A percentile compares a stretch with the other conserved stretches of the same genome.
Evolutionary conservation across 2,329 filamentous ascomycete species (phyloP).

Genomic region (Rugonectria rugulosa): DNA sequence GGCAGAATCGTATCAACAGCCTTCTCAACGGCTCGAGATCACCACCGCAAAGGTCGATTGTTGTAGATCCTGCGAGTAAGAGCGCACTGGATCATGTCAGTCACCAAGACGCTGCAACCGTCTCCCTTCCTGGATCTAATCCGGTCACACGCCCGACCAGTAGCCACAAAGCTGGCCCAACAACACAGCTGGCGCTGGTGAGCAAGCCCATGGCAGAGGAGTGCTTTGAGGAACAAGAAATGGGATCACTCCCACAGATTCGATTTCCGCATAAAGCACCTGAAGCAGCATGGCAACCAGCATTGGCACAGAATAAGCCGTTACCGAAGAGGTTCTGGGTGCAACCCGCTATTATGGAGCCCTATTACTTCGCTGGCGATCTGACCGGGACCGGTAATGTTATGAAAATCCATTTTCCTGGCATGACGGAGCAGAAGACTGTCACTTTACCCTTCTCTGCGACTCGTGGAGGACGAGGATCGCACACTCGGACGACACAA

Average conservation of each 20-base stretch:
- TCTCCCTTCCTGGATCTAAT: slow-evolving; percentile 65
- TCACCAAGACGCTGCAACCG: slow-evolving; percentile 65
- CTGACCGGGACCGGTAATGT: slow-evolving; percentile 45
- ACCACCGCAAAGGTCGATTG: slow-evolving; percentile 63
- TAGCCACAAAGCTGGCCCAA: not conserved
- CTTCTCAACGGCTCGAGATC: slow-evolving; percentile 75
- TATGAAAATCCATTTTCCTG: slow-evolving; percentile 52
- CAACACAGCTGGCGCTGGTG: slow-evolving; percentile 53
- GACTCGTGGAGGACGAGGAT: slow-evolving; percentile 42
- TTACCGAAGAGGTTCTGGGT: slow-evolving; percentile 61
- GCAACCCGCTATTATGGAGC: slow-evolving; percentile 45
- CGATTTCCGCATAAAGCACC: slow-evolving; percentile 70
- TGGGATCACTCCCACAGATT: slow-evolving; percentile 77
- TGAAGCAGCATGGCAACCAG: slow-evolving; percentile 69
- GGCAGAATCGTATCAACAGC: slow-evolving; percentile 87
- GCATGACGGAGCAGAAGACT: slow-evolving; percentile 48
- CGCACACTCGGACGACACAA: slow-evolving; percentile 35
- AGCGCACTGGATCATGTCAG: slow-evolving; percentile 66
- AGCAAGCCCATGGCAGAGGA: slow-evolving; percentile 79
- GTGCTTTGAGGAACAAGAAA: slow-evolving; percentile 83
- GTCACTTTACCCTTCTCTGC: slow-evolving; percentile 48
- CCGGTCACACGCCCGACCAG: slow-evolving; percentile 37
- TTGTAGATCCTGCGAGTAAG: slow-evolving; percentile 73
- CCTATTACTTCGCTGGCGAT: slow-evolving; percentile 45
- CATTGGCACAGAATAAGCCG: slow-evolving; percentile 60